These are phyloP conservation scores for Orbilia blumenaviensis DNA, from an alignment of 2,329 filamentous ascomycete species.

Conservation along the genomic window DNA sequence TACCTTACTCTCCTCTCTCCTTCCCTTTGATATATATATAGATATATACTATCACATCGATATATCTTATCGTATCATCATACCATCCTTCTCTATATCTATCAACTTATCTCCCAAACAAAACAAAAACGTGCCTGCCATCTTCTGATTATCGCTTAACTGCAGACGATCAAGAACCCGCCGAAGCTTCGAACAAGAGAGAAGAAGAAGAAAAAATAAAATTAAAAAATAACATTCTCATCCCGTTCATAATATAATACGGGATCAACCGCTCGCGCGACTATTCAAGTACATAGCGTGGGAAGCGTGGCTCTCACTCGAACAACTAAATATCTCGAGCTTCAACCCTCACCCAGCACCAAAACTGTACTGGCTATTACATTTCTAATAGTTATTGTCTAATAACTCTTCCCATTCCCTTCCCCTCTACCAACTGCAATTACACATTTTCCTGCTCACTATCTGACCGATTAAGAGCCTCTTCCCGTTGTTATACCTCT, in stretches of 20 bases:
- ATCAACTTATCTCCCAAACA: conserved; percentile 1
- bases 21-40: neutral
- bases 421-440: no score
- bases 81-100: neutral
- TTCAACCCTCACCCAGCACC: neutral
- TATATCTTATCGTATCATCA: neutral
- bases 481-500: conserved; percentile 30
- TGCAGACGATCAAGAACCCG: conserved; percentile 38
- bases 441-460: neutral
- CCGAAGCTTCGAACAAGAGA: conserved; percentile 14
- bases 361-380: neutral
- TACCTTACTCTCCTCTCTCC: neutral
- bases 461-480: conserved; percentile 41
- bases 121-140: neutral
- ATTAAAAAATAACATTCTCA: conserved; percentile 32
- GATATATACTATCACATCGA: neutral
- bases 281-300: conserved; percentile 35
- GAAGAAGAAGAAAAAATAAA: neutral
- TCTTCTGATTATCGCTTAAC: conserved; percentile 45
- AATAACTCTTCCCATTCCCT: neutral
- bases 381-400: conserved; percentile 4
- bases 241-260: conserved; percentile 26
- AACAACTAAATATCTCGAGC: neutral
- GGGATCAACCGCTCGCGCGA: conserved; percentile 50
- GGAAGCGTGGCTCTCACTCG: conserved; percentile 21